phyloP scores from a whole-genome alignment of 129 eudicot genomes.

The Logfia minima region DNA sequence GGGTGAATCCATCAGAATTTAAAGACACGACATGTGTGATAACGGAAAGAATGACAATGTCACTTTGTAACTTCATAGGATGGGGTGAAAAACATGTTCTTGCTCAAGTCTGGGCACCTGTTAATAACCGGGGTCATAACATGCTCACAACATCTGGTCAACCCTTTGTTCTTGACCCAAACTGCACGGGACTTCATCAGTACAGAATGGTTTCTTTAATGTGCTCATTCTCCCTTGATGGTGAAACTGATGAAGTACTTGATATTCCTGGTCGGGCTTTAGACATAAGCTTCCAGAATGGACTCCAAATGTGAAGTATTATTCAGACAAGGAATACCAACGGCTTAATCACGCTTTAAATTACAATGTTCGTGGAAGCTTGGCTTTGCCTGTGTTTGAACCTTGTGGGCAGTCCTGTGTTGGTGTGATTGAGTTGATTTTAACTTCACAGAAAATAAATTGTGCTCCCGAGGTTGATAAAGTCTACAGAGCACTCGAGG shows the following conservation, averaged over 20 bases:
- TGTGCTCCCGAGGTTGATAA: slow-evolving; percentile 95
- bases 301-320: slow-evolving; percentile 96
- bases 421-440: slow-evolving; percentile 90
- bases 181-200: slow-evolving; percentile 68
- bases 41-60: slow-evolving; percentile 91
- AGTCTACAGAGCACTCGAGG: slow-evolving; percentile 99
- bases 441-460: slow-evolving; percentile 84
- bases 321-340: slow-evolving; percentile 78
- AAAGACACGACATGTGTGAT: slow-evolving; percentile 59
- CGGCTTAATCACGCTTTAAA: slow-evolving; percentile 67
- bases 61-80: slow-evolving; percentile 85
- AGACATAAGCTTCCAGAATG: slow-evolving; percentile 82
- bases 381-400: slow-evolving; percentile 92
- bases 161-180: slow-evolving; percentile 91
- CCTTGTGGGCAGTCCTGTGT: slow-evolving; percentile 82
- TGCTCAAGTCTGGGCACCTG: slow-evolving; percentile 96
- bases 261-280: slow-evolving; percentile 87
- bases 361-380: slow-evolving; percentile 74
- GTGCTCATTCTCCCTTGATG: slow-evolving; percentile 71
- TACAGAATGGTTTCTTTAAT: slow-evolving; percentile 75
- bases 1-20: slow-evolving; percentile 41
- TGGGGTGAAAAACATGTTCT: slow-evolving; percentile 67
- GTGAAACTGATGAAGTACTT: slow-evolving; percentile 58
- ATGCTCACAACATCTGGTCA: slow-evolving; percentile 86
- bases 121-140: slow-evolving; percentile 53